Evolutionary conservation across 2,329 filamentous ascomycete genomes (phyloP).

Genomic region (Bertia moriformis): DNA sequence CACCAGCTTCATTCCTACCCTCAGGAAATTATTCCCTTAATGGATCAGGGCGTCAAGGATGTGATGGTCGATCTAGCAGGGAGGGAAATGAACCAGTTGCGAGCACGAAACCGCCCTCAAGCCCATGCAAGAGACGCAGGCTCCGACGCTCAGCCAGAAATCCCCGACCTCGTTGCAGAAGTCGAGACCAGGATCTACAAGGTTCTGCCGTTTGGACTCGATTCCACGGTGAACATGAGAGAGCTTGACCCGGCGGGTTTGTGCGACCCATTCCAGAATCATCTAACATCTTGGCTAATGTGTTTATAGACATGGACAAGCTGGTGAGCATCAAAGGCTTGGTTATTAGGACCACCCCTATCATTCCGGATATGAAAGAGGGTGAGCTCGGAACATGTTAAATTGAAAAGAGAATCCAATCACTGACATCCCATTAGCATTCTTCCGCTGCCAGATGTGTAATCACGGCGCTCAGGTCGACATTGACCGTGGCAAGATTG

Average conservation of each 20-base stretch:
- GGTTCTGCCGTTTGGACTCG: slow-evolving; percentile 77
- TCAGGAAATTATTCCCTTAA: slow-evolving; percentile 87
- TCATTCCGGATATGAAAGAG: slow-evolving; percentile 98
- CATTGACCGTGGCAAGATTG: slow-evolving; percentile 89
- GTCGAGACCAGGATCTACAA: slow-evolving; percentile 70
- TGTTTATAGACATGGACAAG: slow-evolving; percentile 69
- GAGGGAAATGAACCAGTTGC: slow-evolving; percentile 59
- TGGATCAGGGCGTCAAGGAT: slow-evolving; percentile 91
- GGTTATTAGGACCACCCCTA: slow-evolving; percentile 85
- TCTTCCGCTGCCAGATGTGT: slow-evolving; percentile 90
- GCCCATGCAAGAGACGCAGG: slow-evolving; percentile 62
- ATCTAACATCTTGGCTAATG: background rate
- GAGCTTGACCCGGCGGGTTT: slow-evolving; percentile 77
- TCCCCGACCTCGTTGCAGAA: slow-evolving; percentile 59
- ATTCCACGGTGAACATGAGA: slow-evolving; percentile 76
- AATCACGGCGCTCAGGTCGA: slow-evolving; percentile 81
- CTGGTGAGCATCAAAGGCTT: slow-evolving; percentile 88
- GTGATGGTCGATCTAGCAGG: slow-evolving; percentile 80
- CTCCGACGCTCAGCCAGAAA: slow-evolving; percentile 28
- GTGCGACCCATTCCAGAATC: slow-evolving; percentile 6
- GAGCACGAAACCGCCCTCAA: slow-evolving; percentile 21
- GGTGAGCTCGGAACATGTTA: background rate
- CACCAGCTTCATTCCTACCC: slow-evolving; percentile 89
- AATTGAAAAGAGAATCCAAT: background rate
- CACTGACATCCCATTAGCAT: slow-evolving; percentile 31